Evolutionary conservation across 306 rosid species (phyloP).

Genomic region (Begonia peltatifolia): DNA sequence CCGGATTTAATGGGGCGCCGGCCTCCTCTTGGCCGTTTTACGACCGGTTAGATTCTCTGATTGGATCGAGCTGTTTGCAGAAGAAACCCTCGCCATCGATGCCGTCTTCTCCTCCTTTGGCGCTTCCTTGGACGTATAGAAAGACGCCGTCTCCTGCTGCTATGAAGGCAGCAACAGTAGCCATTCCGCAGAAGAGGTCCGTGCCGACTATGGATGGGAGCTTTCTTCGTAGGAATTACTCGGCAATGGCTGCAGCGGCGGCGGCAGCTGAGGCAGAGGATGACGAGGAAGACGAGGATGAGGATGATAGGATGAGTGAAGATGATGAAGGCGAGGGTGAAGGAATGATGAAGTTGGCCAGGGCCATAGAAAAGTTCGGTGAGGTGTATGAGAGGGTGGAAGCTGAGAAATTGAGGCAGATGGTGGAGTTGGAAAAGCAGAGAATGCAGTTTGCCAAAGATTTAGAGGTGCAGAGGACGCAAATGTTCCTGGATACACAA

Average conservation of each 20-base stretch:
- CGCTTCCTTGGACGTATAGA: conserved; percentile 38
- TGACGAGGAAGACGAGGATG: conserved; percentile 14
- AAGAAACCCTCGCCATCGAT: conserved; percentile 32
- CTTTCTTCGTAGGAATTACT: conserved; percentile 63
- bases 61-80: conserved; percentile 36
- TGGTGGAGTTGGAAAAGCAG: conserved; percentile 90
- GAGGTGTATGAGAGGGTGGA: conserved; percentile 77
- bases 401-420: conserved; percentile 75
- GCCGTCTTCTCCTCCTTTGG: conserved; percentile 32
- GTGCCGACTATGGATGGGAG: conserved; percentile 34
- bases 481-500: conserved; percentile 85
- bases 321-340: conserved; percentile 45
- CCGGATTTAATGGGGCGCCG: conserved; percentile 33
- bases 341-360: conserved; percentile 70
- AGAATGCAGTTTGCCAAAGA: conserved; percentile 87
- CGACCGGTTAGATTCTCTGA: conserved; percentile 46
- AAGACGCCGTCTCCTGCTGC: conserved; percentile 23
- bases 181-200: conserved; percentile 59
- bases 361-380: conserved; percentile 73
- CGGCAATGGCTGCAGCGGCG: conserved; percentile 80
- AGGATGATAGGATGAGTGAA: conserved; percentile 35
- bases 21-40: conserved; percentile 66
- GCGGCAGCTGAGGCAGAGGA: conserved; percentile 48
- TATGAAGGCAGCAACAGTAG: conserved; percentile 18
- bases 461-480: conserved; percentile 77